Evolutionary conservation across 345 rosid species (phyloP).

Genomic region (Euphorbia tirucalli): DNA sequence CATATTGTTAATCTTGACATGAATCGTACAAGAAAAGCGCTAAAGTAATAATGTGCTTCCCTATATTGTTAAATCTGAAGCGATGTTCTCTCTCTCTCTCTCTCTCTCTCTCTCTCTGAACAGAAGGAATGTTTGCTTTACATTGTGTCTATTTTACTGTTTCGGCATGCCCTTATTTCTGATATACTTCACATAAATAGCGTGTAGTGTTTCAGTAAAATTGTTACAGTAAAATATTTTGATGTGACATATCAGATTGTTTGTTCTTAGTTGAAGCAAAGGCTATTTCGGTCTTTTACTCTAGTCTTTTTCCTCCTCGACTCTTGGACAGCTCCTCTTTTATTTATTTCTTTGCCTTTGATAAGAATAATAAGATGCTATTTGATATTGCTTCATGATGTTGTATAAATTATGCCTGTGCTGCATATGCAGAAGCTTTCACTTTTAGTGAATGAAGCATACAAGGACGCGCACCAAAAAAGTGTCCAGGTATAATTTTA

Average conservation of each 20-base stretch:
- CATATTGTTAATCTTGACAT: background rate
- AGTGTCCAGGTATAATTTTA: slow-evolving; percentile 59
- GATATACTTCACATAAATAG: background rate
- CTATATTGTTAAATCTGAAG: background rate
- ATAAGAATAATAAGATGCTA: background rate
- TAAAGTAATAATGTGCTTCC: background rate
- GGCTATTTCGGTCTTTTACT: too few species aligned
- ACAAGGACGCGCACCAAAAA: slow-evolving; percentile 91
- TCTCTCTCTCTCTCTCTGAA: background rate
- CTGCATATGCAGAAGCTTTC: slow-evolving; percentile 63
- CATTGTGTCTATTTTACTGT: background rate
- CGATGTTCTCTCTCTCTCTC: too few species aligned
- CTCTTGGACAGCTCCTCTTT: too few species aligned
- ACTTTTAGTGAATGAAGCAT: slow-evolving; percentile 72
- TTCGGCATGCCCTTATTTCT: background rate
- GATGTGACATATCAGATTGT: too few species aligned
- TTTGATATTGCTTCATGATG: background rate
- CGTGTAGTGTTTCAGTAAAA: too few species aligned
- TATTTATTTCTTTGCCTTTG: too few species aligned
- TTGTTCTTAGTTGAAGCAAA: too few species aligned
- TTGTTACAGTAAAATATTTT: too few species aligned
- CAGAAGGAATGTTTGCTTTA: background rate
- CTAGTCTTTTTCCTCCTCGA: too few species aligned
- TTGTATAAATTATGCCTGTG: background rate
- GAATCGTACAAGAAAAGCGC: background rate